Evolutionary conservation across 1,284 basidiomycete species (phyloP), one percentile per base, ranked within the genome.

Genomic region (Melampsora larici-populina): DNA sequence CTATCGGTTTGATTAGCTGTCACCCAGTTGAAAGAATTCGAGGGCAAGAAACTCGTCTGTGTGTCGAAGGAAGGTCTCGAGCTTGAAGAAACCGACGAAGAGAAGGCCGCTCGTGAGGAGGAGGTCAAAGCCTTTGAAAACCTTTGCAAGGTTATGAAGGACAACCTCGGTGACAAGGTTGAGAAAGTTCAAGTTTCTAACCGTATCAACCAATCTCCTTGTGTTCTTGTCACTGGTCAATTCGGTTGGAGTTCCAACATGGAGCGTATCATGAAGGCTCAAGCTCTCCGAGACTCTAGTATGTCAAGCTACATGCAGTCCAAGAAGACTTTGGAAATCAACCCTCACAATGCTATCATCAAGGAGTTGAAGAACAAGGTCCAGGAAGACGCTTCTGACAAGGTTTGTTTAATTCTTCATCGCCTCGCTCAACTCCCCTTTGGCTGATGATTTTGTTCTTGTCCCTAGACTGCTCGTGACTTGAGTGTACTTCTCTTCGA

Each of bases 221-320:
- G 93, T 84, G 93, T 97, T 60, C 91, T 97, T 83, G 96, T 98
- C 84, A 98, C 97, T 81, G 96, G 95, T 80, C 94, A 97, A 85
- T 99, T 97, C 85, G 95, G 96, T 79, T 99, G 97, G 97, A 97
- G 94, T 66, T 94, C 95, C 81, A 98, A 98, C 89, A 97, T 98
- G 95, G 91, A 97, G 86, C 92, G 96, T 85, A 97, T 99, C 88
- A 99, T 99, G 97, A 97, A 97, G 87, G 95, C 96, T 21, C 97
- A 99, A 87, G 96, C 96, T 66, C 91, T 98, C 79, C 93, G 96
- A 82, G 96, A 99, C 85, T 94, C 95, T 31, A 95, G 93, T 79
- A 97, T 99, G 96, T 97, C 94, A 43, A 95, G 93, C 66, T 98
- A 98, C 89, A 81, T 81, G 80, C 92, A 92, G 48, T 92, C 91